Percentiles rank a stretch among this genome's conserved stretches.
Conservation (phyloP, 495 filamentous ascomycete genomes). For the Thermochaetoides thermophila region DNA sequence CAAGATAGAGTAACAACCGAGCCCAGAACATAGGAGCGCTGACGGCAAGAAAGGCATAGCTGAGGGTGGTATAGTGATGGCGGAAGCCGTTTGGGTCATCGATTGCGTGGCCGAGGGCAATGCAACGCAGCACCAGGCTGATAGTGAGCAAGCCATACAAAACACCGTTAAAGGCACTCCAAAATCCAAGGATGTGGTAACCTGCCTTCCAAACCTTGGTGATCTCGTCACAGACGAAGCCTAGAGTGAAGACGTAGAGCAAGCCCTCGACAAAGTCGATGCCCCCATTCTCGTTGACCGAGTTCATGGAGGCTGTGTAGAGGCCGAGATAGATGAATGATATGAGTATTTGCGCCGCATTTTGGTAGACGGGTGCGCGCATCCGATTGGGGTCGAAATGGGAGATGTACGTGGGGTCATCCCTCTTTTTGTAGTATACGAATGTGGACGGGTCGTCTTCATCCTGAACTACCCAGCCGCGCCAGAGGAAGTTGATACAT, state of each 20-base stretch:
- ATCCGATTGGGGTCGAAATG: conserved; percentile 92
- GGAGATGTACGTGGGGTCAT: conserved; percentile 53
- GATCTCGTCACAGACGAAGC: conserved; percentile 81
- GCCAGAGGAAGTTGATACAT: conserved; percentile 84
- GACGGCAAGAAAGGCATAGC: conserved; percentile 87
- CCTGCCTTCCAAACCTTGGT: conserved; percentile 89
- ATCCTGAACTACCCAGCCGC: conserved; percentile 90
- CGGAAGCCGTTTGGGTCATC: conserved; percentile 35
- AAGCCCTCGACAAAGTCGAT: conserved; percentile 73
- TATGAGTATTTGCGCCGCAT: conserved; percentile 67
- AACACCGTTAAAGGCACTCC: conserved; percentile 82
- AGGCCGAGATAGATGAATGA: conserved; percentile 69
- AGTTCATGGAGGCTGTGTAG: conserved; percentile 85
- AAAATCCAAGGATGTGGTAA: conserved; percentile 75
- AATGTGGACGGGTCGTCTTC: conserved; percentile 77
- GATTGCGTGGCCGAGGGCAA: conserved; percentile 50
- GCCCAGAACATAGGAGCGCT: conserved; percentile 94
- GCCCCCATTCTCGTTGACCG: conserved; percentile 61
- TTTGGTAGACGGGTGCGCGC: conserved; percentile 85
- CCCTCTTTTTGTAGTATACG: conserved; percentile 64
- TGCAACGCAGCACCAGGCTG: conserved; percentile 61
- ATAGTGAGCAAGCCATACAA: conserved; percentile 65
- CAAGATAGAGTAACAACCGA: conserved; percentile 81
- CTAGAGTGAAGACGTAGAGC: conserved; percentile 80
- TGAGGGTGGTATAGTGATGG: conserved; percentile 56